These are phyloP conservation scores for Wickerhamomyces kurtzmanii DNA, from an alignment of 805 yeast species.

Conservation along the genomic window DNA sequence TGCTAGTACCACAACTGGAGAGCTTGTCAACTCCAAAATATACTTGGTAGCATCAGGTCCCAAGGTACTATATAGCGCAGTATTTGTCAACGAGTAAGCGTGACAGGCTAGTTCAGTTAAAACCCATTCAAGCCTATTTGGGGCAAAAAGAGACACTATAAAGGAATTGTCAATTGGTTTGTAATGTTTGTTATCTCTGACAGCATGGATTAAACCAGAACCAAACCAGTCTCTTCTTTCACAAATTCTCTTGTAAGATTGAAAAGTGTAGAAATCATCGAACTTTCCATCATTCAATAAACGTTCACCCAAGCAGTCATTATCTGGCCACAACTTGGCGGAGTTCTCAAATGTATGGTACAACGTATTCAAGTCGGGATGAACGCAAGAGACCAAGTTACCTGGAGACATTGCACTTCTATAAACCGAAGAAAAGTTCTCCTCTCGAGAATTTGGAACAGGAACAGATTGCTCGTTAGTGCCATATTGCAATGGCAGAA, in stretches of 20 bases:
- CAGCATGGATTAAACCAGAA: conserved; percentile 29
- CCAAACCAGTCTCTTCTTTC: conserved; percentile 31
- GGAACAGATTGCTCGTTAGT: conserved; percentile 12
- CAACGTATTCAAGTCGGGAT: conserved; percentile 32
- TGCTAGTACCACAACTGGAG: conserved; percentile 40
- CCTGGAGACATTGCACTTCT: conserved; percentile 28
- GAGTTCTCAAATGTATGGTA: conserved; percentile 30
- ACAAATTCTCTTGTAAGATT: conserved; percentile 26
- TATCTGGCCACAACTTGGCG: conserved; percentile 18
- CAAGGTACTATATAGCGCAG: conserved; percentile 33
- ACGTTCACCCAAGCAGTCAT: conserved; percentile 27
- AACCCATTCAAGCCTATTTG: conserved; percentile 49
- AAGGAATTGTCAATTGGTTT: conserved; percentile 20
- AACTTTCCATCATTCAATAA: conserved; percentile 18
- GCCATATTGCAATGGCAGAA: not conserved
- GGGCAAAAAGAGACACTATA: conserved; percentile 34
- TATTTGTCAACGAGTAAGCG: conserved; percentile 33
- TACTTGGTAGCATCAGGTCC: conserved; percentile 42
- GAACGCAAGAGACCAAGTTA: conserved; percentile 22
- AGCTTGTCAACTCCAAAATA: conserved; percentile 39
- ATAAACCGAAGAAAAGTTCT: conserved; percentile 33
- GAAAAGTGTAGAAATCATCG: conserved; percentile 29
- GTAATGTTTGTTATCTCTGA: conserved; percentile 10
- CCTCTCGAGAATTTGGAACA: conserved; percentile 23
- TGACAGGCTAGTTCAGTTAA: conserved; percentile 45